phyloP scores from a whole-genome alignment of 352 stramenopile species.

The Peronosclerospora sorghi region DNA sequence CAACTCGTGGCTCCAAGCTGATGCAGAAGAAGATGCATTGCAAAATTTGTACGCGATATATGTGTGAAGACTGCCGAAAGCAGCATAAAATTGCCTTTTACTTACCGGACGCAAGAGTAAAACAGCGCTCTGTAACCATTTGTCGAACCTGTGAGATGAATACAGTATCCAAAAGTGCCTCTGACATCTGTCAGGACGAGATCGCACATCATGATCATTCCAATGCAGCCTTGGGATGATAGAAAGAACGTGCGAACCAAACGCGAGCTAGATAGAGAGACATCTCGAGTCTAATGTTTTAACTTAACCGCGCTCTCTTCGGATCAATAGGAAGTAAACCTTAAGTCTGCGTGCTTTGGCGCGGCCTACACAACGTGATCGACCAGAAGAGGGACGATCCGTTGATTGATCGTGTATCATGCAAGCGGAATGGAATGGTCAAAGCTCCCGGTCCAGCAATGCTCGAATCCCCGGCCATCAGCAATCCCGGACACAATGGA shows the following conservation, averaged over 20 bases:
- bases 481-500: constrained; percentile 58
- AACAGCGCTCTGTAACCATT: constrained; percentile 20
- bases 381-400: constrained; percentile 41
- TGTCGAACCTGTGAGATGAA: constrained; percentile 16
- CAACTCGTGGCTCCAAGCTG: constrained; percentile 10
- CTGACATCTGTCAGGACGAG: constrained; percentile 13
- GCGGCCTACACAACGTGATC: constrained; percentile 44
- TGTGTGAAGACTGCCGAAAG: constrained; percentile 37
- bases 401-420: constrained; percentile 30
- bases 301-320: no score
- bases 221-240: constrained; percentile 6
- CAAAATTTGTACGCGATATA: constrained; percentile 30
- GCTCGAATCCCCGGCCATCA: constrained; percentile 57
- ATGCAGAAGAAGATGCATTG: constrained; percentile 18
- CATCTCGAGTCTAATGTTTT: no score
- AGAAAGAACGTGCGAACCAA: no score
- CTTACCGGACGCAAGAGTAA: constrained; percentile 13
- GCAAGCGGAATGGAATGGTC: constrained; percentile 59
- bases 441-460: constrained; percentile 68
- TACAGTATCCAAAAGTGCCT: constrained; percentile 8
- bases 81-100: constrained; percentile 31
- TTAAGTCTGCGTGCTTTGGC: constrained; percentile 34
- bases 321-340: constrained; percentile 33
- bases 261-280: no score
- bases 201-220: constrained; percentile 9